Base-by-base conservation (phyloP, 2,329 filamentous ascomycete species). In the Calonectria crousiana region DNA sequence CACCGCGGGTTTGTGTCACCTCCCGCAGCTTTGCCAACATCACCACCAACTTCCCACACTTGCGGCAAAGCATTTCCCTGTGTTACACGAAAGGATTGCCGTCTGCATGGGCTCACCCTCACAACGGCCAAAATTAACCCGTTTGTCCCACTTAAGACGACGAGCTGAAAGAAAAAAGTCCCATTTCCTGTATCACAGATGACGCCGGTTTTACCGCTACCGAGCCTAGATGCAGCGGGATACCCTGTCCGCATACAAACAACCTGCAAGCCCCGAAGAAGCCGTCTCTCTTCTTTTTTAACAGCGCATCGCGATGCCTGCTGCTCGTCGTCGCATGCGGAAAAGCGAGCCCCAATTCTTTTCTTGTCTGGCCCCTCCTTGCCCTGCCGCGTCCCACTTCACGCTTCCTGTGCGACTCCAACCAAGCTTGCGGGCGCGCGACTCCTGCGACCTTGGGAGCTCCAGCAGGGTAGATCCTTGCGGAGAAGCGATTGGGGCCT, bases 291-390 rank as follows among this genome's bases (percentile, higher is more conserved):
- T 47, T 53, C 16, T 44, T 44, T 44, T 23, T 64, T 28, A 18
- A 28, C 47, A 36, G 20, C 32, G 34, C 65, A 26, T 68, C 51
- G 41, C 51, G 23, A 23, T 34, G 18, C 53, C 11, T 44, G 18
- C 53, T 72, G 69, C 69, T 51, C 52, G 69, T 67, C 62, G 41
- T 72, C 69, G 38, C 32, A 67, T 67, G 62, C 41, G 64, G 62
- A 53, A 47, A 47, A 67, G 32, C 62, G 10, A n/a, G 69, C 51
- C 62, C 69, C 62, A 47, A 60, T 71, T 32, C 38, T 71, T 53
- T 66, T 53, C 26, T 38, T 23, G 47, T 18, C n/a, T 38, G 38
- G 38, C 38, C 62, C 34, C 32, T 38, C 49, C 41, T 47, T 47
- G 64, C 64, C 58, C 34, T 28, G 56, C 56, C 56, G 56, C 36